Base-by-base conservation (phyloP, 371 early-diverging fungal genomes). In the Coemansia sp. region DNA sequence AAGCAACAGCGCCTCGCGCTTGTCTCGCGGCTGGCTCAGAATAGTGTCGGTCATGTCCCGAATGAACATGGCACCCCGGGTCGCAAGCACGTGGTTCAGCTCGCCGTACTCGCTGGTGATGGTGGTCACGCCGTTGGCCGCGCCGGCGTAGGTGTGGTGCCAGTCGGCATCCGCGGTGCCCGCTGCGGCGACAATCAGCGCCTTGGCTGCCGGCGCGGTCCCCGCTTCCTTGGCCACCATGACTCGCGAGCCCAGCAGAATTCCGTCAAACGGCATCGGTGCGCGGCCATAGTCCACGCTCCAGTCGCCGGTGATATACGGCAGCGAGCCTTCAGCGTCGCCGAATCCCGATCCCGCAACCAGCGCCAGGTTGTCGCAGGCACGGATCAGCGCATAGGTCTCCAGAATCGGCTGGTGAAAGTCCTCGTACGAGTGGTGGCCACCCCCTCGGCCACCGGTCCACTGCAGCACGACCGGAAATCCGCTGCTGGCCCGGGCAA, bases 231-330 rank as follows among this genome's bases (percentile, higher is more conserved):
- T 87, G 58, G 95, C 92, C 31, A 95, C 94, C 94, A 97, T 93
- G 75, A 96, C 86, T 57, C 94, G 90, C 30, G 96, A 94, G 20
- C 94, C 97, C 69, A 96, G 89, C 62, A 97, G 81, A 56, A 94
- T 81, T 83, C 96, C 97, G 71, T 97, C 97, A 65, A 94, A 93
- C 9, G 97, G 97, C 97, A 97, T 97, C 52, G 93, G 89, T 9
- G 95, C 89, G 62, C 87, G 88, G 62, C 89, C 92, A 65, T 89
- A 92, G 56, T 81, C 76, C 51, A 77, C 69, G 68, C 88, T 84
- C 97, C 97, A 97, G 57, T 95, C 93, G 76, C 95, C 97, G 59
- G 66, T 47, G n/a, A 65, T 14, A 35, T 66, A 66, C 4, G 61
- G 66, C 43, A 60, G 31, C 4, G 66, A 35, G 6, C 64, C 66